Conservation (phyloP, 306 rosid species). For the Styphnolobium japonicum region DNA sequence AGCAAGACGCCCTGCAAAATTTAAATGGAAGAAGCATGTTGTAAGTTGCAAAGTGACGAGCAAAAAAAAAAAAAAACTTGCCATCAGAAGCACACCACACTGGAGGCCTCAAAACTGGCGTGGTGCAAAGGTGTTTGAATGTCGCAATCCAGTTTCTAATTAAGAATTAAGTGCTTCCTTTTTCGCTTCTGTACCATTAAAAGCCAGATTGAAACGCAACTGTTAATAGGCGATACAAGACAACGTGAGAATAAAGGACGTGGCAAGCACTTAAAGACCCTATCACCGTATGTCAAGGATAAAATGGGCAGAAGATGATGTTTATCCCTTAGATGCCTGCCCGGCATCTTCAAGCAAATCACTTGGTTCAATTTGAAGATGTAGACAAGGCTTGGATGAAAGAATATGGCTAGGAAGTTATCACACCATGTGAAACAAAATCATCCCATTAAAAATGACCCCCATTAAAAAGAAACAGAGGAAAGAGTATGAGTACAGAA, state of each 20-base stretch:
- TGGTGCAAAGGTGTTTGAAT: neutral
- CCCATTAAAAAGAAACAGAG: neutral
- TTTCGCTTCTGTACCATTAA: neutral
- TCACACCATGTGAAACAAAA: neutral
- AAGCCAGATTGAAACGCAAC: neutral
- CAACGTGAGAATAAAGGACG: neutral
- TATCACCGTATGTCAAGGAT: neutral
- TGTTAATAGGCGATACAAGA: neutral
- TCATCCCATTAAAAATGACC: neutral
- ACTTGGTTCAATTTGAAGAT: neutral
- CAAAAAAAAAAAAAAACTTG: neutral
- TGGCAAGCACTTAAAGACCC: neutral
- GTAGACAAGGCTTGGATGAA: neutral
- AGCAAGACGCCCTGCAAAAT: constrained; percentile 8
- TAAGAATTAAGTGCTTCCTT: neutral
- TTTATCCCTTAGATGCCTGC: neutral
- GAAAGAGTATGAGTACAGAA: neutral
- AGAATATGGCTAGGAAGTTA: neutral
- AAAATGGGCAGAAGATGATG: neutral
- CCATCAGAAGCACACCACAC: neutral
- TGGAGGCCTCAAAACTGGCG: neutral
- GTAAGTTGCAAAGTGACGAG: neutral
- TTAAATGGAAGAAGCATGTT: neutral
- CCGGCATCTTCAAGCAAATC: constrained; percentile 5
- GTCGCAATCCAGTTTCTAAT: neutral